Base-by-base conservation (phyloP, 176 grass and related monocot species). In the Oryza rufipogon region DNA sequence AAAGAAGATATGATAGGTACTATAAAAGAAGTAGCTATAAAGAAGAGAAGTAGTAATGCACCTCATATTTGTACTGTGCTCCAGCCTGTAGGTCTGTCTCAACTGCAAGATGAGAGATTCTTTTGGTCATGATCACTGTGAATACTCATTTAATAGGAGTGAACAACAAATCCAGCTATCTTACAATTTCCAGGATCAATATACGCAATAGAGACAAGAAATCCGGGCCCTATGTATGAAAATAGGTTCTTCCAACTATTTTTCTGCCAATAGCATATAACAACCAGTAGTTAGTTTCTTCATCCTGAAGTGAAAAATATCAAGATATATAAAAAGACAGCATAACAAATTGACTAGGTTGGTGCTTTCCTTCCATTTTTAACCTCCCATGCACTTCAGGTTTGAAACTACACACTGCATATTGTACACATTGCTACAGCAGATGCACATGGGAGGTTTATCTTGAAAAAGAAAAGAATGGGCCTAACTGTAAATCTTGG, bases 151-250 rank as follows among this genome's bases (percentile, higher is more conserved):
- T 10, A 75, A 83, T 82, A 4, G 9, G 7, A 81, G 61, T 51
- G 20, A 63, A 28, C 11, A 91, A 47, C 17, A 60, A 83, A 64
- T 73, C 23, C 5, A 15, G 71, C 14, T 75, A 12, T 80, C 88
- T 98, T 92, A 95, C 96, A 96, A 69, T 98, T 98, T 54, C 96
- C 93, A 92, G 93, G 96, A 92, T 98, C 96, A 46, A 98, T 96
- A 81, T 98, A 98, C 9, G 93, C 93, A 77, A 98, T 95, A 61
- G 96, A 95, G 64, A 98, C 93, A 41, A 95, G 96, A 81, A 98
- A 98, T 83, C 96, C 96, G 66, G 96, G 96, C 38, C 96, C 96
- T 85, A 91, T 81, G 79, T 98, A 98, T 42, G 96, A 83, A 84
- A 98, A 92, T 30, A 98, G 82, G 56, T 93, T 95, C 83, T 98